Evolutionary conservation across 1,139 yeast species (phyloP).

Genomic region (Candida frijolesensis): DNA sequence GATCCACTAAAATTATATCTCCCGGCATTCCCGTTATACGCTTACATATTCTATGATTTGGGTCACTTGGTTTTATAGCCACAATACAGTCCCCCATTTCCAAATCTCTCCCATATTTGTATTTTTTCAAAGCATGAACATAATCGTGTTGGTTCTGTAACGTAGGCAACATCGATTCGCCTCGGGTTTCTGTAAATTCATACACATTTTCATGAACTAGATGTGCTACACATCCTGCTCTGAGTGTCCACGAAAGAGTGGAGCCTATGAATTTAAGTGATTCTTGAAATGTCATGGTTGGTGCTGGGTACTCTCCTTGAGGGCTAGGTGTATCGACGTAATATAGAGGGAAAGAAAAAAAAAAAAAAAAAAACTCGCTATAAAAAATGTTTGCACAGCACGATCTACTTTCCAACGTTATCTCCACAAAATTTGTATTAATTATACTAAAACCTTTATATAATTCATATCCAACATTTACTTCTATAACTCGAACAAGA

Average conservation of each 20-base stretch:
- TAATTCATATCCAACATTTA: background rate
- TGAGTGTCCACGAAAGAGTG: conserved; percentile 48
- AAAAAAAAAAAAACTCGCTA: no score
- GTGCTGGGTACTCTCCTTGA: background rate
- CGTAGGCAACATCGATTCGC: conserved; percentile 96
- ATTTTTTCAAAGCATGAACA: conserved; percentile 72
- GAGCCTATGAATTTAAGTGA: conserved; percentile 31
- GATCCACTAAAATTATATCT: conserved; percentile 78
- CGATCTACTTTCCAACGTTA: no score
- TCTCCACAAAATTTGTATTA: no score
- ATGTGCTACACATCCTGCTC: conserved; percentile 73
- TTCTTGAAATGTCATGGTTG: conserved; percentile 22
- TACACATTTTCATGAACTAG: conserved; percentile 65
- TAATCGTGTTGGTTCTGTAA: conserved; percentile 73
- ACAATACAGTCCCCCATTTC: conserved; percentile 86
- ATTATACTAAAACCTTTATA: background rate
- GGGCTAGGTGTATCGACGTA: no score
- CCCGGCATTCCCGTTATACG: conserved; percentile 97
- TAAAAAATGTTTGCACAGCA: no score
- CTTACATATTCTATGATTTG: conserved; percentile 83
- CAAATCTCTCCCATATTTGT: conserved; percentile 59
- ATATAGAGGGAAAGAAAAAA: no score
- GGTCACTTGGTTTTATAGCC: conserved; percentile 88
- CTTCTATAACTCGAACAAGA: background rate
- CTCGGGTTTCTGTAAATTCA: conserved; percentile 82